Evolutionary conservation across 2,329 filamentous ascomycete species (phyloP).

Genomic region (Colletotrichum sp.): DNA sequence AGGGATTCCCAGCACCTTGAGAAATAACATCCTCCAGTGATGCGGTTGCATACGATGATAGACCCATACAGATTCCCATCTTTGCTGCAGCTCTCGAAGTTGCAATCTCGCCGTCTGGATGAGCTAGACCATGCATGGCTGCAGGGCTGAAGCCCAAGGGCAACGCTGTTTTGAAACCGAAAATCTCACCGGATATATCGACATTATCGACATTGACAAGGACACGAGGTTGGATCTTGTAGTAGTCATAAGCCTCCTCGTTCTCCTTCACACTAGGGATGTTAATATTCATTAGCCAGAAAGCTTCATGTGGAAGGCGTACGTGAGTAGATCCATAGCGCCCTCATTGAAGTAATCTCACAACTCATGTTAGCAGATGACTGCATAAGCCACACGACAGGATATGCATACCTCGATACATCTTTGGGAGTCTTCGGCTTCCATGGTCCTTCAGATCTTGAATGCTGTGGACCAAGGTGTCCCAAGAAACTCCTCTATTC

Average conservation of each 20-base stretch:
- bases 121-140: constrained; percentile 59
- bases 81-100: constrained; percentile 53
- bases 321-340: constrained; percentile 59
- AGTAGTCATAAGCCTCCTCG: constrained; percentile 54
- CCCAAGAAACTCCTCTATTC: constrained; percentile 14
- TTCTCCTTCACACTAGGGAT: constrained; percentile 52
- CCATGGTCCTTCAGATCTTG: constrained; percentile 44
- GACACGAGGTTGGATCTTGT: constrained; percentile 52
- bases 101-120: constrained; percentile 55
- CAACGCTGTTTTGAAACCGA: constrained; percentile 44
- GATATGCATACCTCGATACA: constrained; percentile 30
- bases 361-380: neutral
- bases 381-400: neutral
- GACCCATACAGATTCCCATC: constrained; percentile 41
- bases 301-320: neutral
- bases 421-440: constrained; percentile 41
- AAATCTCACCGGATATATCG: constrained; percentile 45
- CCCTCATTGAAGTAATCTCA: constrained; percentile 62
- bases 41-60: constrained; percentile 52
- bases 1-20: constrained; percentile 37
- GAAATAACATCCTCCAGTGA: constrained; percentile 51
- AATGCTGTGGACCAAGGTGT: constrained; percentile 10
- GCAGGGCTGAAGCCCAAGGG: constrained; percentile 61
- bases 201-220: constrained; percentile 43
- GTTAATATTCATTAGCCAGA: neutral